Base-by-base conservation (phyloP, 2,329 filamentous ascomycete genomes). In the Mariannaea elegans region DNA sequence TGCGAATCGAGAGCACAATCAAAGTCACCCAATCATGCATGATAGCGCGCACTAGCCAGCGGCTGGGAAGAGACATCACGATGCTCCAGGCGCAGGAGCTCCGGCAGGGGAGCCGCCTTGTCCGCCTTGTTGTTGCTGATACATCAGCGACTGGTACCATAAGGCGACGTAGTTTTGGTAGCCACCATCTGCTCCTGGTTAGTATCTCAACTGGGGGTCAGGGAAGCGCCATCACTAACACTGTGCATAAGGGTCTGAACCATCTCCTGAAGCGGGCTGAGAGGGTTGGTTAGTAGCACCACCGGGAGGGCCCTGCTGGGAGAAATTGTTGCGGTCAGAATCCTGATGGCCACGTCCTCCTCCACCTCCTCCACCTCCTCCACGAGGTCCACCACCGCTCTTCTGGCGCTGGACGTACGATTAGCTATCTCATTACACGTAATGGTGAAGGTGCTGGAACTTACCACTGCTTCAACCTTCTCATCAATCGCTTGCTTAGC, bases 401-500 rank as follows among this genome's bases (percentile, higher is more conserved):
- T 87, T 87, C 70, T 85, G 82, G 55, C 81, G 80, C 82, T 85
- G 62, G 52, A 12, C 2, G 27, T 27, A 7, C 32, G 38, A 63
- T 81, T 65, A 82, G 75, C 59, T 19, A 24, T 49, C 13, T 19
- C n/a, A 36, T 4, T 7, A 8, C 24, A 9, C 36, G 38, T 9
- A 29, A 10, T 12, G 12, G 23, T 5, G 12, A 23, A 7, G 14
- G 12, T 19, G 18, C 10, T 8, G 27, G 47, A 23, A 85, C 90
- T 79, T 86, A 94, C 89, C 75, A 94, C 92, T 72, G 92, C 90
- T 63, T 97, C 92, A 47, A 97, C 92, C 78, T 97, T 97, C 68
- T 97, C 93, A 75, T 93, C 91, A 63, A 97, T 97, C 41, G 92
- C 91, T 68, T 83, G 83, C 80, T 96, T 96, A 32, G 94, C 94